phyloP scores from a whole-genome alignment of 202 grass and related monocot species.

The Brachypodium distachyon region DNA sequence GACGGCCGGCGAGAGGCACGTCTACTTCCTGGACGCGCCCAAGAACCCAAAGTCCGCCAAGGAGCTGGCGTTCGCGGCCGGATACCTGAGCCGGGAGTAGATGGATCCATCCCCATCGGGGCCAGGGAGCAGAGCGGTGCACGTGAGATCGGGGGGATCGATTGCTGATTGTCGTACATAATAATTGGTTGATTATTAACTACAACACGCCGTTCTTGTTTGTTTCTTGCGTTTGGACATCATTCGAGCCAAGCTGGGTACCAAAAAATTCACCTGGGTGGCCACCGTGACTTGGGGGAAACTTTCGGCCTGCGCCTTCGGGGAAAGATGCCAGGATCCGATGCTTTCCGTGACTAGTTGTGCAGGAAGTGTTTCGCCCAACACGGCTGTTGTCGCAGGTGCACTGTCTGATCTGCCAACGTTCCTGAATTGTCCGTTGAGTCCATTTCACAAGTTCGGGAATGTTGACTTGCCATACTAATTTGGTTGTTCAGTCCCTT shows the following conservation, averaged over 20 bases:
- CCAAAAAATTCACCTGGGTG: too few relatives aligned
- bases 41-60: constrained; percentile 22
- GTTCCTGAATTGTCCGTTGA: too few relatives aligned
- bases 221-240: constrained; percentile 1
- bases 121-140: neutral
- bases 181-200: neutral
- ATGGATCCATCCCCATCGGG: neutral
- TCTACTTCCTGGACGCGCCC: constrained; percentile 49
- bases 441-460: too few relatives aligned
- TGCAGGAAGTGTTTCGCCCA: neutral
- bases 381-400: neutral
- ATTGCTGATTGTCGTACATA: constrained; percentile 1
- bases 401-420: neutral
- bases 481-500: too few relatives aligned
- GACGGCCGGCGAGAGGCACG: constrained; percentile 45
- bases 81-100: constrained; percentile 27
- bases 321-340: neutral
- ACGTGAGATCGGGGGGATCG: neutral
- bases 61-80: constrained; percentile 33
- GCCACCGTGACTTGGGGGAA: too few relatives aligned
- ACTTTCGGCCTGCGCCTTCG: neutral
- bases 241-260: too few relatives aligned
- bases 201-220: neutral
- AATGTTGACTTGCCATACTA: too few relatives aligned
- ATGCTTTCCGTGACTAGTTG: neutral